phyloP scores from a whole-genome alignment of 2,329 filamentous ascomycete species.

The Nothopassalora personata region DNA sequence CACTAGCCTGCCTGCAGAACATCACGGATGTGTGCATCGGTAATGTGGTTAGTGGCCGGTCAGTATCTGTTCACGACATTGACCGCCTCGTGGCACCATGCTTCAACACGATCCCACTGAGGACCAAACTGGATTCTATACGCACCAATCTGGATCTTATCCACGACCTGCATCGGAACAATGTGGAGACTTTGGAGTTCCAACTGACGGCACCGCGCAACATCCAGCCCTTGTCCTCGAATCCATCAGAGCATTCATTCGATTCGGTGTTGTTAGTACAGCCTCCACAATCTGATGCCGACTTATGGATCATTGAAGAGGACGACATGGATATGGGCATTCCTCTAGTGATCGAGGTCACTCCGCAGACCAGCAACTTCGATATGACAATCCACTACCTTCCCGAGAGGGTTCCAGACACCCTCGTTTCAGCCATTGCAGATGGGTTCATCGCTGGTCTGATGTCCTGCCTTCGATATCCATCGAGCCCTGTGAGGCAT shows the following conservation, averaged over 20 bases:
- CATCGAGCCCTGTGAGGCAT: constrained; percentile 23
- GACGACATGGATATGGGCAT: constrained; percentile 61
- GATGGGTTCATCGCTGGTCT: constrained; percentile 30
- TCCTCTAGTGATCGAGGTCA: constrained; percentile 70
- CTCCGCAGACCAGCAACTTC: constrained; percentile 50
- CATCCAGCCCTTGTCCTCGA: constrained; percentile 52
- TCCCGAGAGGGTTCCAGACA: constrained; percentile 57
- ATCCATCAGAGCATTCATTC: constrained; percentile 57
- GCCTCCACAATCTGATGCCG: constrained; percentile 46
- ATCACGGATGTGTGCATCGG: constrained; percentile 74
- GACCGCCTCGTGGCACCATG: constrained; percentile 78
- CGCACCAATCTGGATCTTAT: constrained; percentile 54
- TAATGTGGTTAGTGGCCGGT: constrained; percentile 75
- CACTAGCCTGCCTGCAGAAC: constrained; percentile 54
- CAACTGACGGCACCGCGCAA: constrained; percentile 71
- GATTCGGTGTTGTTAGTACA: constrained; percentile 79
- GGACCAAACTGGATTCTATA: constrained; percentile 49
- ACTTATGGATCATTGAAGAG: constrained; percentile 51
- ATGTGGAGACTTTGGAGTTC: constrained; percentile 57
- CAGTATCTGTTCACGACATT: constrained; percentile 58
- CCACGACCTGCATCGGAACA: constrained; percentile 56
- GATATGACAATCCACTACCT: constrained; percentile 47
- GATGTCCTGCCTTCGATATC: constrained; percentile 24
- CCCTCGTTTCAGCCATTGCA: constrained; percentile 16
- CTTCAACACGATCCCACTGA: constrained; percentile 81